These are phyloP conservation scores for Kwoniella dejecticola DNA, from an alignment of 768 basidiomycete genomes.

Conservation along the genomic window DNA sequence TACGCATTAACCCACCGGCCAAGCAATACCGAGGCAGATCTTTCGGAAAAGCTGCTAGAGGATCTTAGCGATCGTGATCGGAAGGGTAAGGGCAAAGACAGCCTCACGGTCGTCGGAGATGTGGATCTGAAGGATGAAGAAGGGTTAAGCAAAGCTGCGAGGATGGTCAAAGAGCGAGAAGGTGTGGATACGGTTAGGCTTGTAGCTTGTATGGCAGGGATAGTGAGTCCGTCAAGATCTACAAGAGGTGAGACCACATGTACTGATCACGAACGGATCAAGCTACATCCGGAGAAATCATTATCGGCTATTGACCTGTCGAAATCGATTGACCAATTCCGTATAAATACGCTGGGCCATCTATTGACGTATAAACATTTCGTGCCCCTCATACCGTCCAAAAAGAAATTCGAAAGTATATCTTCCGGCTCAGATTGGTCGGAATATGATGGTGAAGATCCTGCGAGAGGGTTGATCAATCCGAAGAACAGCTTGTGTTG, in stretches of 20 bases:
- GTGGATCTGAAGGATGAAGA: constrained; percentile 54
- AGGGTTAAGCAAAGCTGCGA: constrained; percentile 53
- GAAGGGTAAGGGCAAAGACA: constrained; percentile 28
- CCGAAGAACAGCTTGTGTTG: constrained; percentile 50
- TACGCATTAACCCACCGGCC: constrained; percentile 55
- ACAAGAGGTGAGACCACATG: not conserved
- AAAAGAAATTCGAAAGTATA: constrained; percentile 38
- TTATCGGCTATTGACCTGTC: constrained; percentile 49
- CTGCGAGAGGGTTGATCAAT: constrained; percentile 51
- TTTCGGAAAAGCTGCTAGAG: not conserved
- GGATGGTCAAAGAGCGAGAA: constrained; percentile 47
- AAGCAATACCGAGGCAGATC: constrained; percentile 17
- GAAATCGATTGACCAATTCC: constrained; percentile 52
- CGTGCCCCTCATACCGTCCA: constrained; percentile 55
- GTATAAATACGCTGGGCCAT: constrained; percentile 59
- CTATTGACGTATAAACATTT: constrained; percentile 59
- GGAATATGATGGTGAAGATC: constrained; percentile 40
- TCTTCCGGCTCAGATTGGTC: constrained; percentile 18
- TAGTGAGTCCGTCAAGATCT: constrained; percentile 46
- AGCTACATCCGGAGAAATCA: constrained; percentile 59
- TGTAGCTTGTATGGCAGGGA: constrained; percentile 56
- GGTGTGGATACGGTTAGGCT: constrained; percentile 54
- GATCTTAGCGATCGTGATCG: constrained; percentile 7
- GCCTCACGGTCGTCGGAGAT: constrained; percentile 48
- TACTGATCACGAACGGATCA: not conserved